phyloP scores from a whole-genome alignment of 768 basidiomycete genomes.

The Pulveroboletus frians region DNA sequence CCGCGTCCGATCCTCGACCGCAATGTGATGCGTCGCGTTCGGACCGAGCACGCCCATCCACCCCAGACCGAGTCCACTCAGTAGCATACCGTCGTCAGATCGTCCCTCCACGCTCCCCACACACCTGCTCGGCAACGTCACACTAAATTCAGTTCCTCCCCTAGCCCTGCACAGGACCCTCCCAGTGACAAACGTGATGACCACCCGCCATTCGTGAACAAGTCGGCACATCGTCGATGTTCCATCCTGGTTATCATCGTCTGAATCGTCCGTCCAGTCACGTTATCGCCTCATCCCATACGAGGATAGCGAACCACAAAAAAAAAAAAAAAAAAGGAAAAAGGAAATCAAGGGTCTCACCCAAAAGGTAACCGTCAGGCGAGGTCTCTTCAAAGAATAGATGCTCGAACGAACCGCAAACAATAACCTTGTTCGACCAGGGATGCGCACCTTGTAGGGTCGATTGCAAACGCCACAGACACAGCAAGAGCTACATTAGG shows the following conservation, averaged over 20 bases:
- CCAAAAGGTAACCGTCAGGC: too few species aligned
- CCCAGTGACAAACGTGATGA: constrained; percentile 18
- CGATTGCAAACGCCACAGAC: constrained; percentile 10
- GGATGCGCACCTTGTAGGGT: not conserved
- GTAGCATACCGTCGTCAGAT: too few species aligned
- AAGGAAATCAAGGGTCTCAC: too few species aligned
- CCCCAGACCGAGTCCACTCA: too few species aligned
- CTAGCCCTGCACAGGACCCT: constrained; percentile 12
- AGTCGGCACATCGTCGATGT: not conserved
- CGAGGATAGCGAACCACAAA: too few species aligned
- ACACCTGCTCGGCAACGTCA: not conserved
- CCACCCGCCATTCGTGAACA: constrained; percentile 2
- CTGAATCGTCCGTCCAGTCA: too few species aligned
- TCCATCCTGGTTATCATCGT: constrained; percentile 1
- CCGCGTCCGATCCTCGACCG: not conserved
- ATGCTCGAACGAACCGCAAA: not conserved
- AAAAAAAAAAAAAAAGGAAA: too few species aligned
- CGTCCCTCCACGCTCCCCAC: too few species aligned
- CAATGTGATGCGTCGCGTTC: not conserved
- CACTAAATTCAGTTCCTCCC: constrained; percentile 3
- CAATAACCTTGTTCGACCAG: constrained; percentile 1
- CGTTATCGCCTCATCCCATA: too few species aligned
- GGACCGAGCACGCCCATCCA: too few species aligned
- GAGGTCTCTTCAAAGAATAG: too few species aligned
- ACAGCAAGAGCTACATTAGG: constrained; percentile 11